Evolutionary conservation across 2,329 filamentous ascomycete species (phyloP).

Genomic region (Colletotrichum sp.): DNA sequence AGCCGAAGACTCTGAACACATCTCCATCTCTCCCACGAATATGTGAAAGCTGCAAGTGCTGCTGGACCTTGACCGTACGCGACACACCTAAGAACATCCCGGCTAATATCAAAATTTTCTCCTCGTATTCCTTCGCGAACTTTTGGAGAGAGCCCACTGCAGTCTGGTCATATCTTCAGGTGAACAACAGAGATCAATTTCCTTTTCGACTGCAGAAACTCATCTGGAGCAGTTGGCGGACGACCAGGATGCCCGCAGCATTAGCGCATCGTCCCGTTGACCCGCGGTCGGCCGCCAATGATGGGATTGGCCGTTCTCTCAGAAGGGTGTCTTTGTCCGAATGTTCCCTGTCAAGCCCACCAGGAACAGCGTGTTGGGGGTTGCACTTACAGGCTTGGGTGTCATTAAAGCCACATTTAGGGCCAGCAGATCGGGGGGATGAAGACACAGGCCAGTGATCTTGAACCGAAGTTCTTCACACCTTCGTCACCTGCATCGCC

Average conservation of each 20-base stretch:
- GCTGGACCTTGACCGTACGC: neutral
- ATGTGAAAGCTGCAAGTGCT: neutral
- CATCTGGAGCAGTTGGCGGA: neutral
- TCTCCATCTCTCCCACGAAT: neutral
- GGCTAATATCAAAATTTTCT: neutral
- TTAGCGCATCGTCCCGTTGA: slow-evolving; percentile 2
- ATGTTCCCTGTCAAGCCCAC: neutral
- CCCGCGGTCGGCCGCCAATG: neutral
- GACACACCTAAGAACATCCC: neutral
- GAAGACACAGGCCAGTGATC: neutral
- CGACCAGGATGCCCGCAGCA: neutral
- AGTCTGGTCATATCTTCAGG: neutral
- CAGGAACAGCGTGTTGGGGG: neutral
- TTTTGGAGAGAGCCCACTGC: neutral
- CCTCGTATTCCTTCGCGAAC: neutral
- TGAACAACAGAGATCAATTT: neutral
- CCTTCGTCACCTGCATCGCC: neutral
- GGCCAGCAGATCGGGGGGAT: neutral
- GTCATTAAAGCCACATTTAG: neutral
- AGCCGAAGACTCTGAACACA: neutral
- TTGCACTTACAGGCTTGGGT: neutral
- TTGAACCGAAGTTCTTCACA: neutral
- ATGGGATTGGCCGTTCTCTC: neutral
- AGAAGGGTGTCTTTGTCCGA: slow-evolving; percentile 4
- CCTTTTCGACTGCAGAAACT: neutral